Percentiles rank a stretch among this genome's conserved stretches.
phyloP scores from a whole-genome alignment of 1,284 basidiomycete genomes.

The Athelia psychrophila region DNA sequence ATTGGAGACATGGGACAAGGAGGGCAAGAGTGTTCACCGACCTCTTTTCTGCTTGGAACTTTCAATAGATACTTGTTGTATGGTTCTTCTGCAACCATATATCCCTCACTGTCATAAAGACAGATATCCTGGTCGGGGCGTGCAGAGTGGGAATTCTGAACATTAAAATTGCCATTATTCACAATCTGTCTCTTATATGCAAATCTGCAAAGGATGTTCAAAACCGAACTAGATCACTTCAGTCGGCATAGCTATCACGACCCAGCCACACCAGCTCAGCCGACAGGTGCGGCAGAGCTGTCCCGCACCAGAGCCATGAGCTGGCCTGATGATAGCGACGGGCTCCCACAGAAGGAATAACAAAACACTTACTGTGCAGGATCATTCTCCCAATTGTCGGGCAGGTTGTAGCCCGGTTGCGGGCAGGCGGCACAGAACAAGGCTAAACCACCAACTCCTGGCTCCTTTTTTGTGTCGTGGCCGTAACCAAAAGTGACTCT shows the following conservation, averaged over 20 bases:
- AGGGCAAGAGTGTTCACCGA: neutral
- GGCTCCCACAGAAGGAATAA: neutral
- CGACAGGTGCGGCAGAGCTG: neutral
- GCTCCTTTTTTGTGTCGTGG: neutral
- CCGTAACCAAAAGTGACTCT: neutral
- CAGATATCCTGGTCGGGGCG: neutral
- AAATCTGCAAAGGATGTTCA: neutral
- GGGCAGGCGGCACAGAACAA: slow-evolving; percentile 15
- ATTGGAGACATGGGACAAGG: neutral
- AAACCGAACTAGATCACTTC: too few relatives aligned
- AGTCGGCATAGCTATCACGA: too few relatives aligned
- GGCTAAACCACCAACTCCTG: slow-evolving; percentile 3
- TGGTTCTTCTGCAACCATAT: slow-evolving; percentile 7
- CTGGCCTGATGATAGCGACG: too few relatives aligned
- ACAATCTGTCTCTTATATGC: neutral
- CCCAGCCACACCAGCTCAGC: too few relatives aligned
- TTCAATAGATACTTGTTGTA: slow-evolving; percentile 8
- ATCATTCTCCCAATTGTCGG: neutral
- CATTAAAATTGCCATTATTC: slow-evolving; percentile 15
- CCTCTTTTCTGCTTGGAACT: slow-evolving; percentile 4
- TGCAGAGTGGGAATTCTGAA: slow-evolving; percentile 2
- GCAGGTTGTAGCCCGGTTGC: slow-evolving; percentile 12
- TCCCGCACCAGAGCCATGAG: too few relatives aligned
- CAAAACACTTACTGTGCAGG: neutral
- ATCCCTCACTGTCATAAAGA: slow-evolving; percentile 10